These are phyloP conservation scores for Chaetomium cochliodes DNA, from an alignment of 495 filamentous ascomycete genomes.

Conservation along the genomic window DNA sequence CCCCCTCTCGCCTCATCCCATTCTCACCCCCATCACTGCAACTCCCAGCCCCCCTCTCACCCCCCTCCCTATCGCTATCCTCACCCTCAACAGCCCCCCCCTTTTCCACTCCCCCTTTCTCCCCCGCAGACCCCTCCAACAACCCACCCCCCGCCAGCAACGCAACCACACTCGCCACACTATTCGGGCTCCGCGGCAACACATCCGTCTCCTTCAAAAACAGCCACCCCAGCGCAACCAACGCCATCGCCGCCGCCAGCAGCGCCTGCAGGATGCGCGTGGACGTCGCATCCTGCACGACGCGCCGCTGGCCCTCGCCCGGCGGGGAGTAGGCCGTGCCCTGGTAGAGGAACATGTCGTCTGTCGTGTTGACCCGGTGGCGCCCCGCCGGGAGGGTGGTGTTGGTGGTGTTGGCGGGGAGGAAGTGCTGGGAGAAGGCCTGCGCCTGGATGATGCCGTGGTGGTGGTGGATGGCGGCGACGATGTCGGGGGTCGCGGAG, in stretches of 20 bases:
- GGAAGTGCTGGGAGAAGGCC: not conserved
- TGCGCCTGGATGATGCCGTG: constrained; percentile 30
- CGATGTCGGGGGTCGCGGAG: not conserved
- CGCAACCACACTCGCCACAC: constrained; percentile 11
- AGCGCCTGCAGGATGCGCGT: constrained; percentile 26
- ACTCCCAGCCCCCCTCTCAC: not conserved
- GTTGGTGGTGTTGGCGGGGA: constrained; percentile 20
- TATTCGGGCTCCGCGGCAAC: constrained; percentile 20
- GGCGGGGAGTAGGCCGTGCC: constrained; percentile 1
- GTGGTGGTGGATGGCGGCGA: constrained; percentile 28
- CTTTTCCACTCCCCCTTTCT: not conserved
- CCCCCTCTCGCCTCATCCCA: constrained; percentile 3
- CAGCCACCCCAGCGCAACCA: constrained; percentile 15
- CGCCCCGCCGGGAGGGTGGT: not conserved
- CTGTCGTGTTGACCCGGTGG: not conserved
- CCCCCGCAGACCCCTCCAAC: not conserved
- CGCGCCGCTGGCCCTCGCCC: constrained; percentile 11
- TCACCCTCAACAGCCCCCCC: not conserved
- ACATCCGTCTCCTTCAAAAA: constrained; percentile 11
- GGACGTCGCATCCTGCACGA: constrained; percentile 26
- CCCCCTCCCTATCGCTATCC: too few relatives aligned
- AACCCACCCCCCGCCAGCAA: constrained; percentile 21
- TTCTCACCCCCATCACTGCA: not conserved
- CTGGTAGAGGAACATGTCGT: constrained; percentile 4
- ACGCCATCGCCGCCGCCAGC: constrained; percentile 12